These are phyloP conservation scores for Trichaptum fuscoviolaceum DNA, from an alignment of 768 basidiomycete genomes.

Conservation along the genomic window DNA sequence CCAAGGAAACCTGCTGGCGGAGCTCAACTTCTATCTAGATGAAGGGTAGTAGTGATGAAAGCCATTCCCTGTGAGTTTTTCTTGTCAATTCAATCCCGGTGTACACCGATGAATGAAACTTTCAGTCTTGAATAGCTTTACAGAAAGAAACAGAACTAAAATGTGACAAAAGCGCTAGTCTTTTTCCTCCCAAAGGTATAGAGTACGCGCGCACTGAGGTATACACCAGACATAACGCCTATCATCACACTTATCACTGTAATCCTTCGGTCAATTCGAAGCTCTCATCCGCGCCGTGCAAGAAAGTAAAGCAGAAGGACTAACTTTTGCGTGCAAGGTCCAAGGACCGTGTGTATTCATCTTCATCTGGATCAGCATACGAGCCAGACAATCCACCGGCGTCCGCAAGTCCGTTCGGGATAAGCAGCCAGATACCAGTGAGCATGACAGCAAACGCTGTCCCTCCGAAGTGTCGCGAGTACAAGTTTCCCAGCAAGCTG, in stretches of 20 bases:
- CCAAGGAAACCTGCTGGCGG: no score
- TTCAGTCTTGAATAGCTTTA: no score
- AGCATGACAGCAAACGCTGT: slow-evolving; percentile 92
- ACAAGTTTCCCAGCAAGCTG: slow-evolving; percentile 72
- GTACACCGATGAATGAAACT: no score
- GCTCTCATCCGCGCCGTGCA: not conserved
- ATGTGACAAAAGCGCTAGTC: slow-evolving; percentile 1
- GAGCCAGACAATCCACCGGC: not conserved
- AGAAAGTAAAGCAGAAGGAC: not conserved
- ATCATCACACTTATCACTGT: slow-evolving; percentile 2
- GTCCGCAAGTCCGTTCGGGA: slow-evolving; percentile 36
- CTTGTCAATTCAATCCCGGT: no score
- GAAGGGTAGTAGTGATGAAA: no score
- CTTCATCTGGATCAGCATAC: not conserved
- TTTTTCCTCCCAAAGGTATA: slow-evolving; percentile 5
- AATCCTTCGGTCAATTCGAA: not conserved
- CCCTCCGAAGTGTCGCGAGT: slow-evolving; percentile 76
- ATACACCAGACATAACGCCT: slow-evolving; percentile 3
- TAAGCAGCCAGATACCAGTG: slow-evolving; percentile 80
- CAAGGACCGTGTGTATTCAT: not conserved
- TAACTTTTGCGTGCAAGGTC: slow-evolving; percentile 4
- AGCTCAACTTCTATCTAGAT: no score
- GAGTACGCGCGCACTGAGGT: not conserved
- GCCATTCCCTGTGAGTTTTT: no score
- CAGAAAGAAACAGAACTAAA: no score